Base-by-base conservation (phyloP, 768 basidiomycete species). In the Cubamyces sp. region DNA sequence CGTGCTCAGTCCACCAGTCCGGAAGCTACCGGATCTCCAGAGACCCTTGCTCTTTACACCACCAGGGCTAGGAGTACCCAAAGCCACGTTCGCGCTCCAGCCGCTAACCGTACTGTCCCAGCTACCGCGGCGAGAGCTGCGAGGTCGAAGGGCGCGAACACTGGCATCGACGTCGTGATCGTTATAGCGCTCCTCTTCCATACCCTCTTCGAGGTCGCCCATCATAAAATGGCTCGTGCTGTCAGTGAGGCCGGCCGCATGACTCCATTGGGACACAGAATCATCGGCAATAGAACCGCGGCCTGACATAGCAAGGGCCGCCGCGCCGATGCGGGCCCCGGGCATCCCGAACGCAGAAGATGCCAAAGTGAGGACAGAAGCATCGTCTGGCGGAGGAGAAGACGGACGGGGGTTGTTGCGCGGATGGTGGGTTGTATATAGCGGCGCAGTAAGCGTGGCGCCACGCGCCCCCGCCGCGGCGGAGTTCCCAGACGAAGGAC, bases 371-470 rank as follows among this genome's bases (percentile, higher is more conserved):
- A 98, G 80, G 57, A 96, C 79, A 2, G 92, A 95, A 1, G 96
- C 96, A 70, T 98, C 95, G 70, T 96, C 94, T 47, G 86, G 79
- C 0, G 96, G 96, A 21, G 93, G 90, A 6, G 92, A 92, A 16
- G 90, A 90, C 23, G 97, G 96, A 23, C 92, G 87, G 1, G 96
- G 96, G 71, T 99, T 99, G 74, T 97, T 93, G 48, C 94, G 86
- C 11, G 96, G 96, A 76, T 98, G 94, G 56, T 93, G 94, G n/a
- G 84, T 78, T 0, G 94, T 94, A 72, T 96, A 94, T 39, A 90
- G 82, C 0, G 96, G 96, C 9, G 93, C 92, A 71, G 95, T 92
- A 18, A 90, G 80, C n/a, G 48, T 69, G 64, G 30, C 72, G 69
- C 61, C 57, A 40, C 54, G 60, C 64, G 61, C 7, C 66, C 69